Base-by-base conservation (phyloP, 371 early-diverging fungal species). In the Mucor indicus region DNA sequence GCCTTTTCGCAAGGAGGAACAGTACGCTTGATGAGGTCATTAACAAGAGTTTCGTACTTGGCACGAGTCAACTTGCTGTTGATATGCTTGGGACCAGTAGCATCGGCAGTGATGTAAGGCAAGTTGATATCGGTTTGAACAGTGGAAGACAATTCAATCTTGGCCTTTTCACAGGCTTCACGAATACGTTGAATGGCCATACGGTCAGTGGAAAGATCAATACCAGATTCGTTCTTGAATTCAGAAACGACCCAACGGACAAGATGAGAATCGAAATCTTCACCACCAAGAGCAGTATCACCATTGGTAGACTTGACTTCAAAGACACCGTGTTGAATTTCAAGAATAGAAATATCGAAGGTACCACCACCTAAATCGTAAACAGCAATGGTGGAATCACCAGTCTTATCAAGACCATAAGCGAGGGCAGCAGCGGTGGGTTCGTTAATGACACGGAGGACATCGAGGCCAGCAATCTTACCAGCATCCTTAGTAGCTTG, bases 401-500 rank as follows among this genome's bases (percentile, higher is more conserved):
- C 75, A 36, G 64, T 61, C 70, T 77, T 83, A 74, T 89, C 89
- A 42, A 91, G 70, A 53, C 91, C 94, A 78, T 93, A 93, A 42
- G 95, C 93, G 57, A 93, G 89, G 54, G 97, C 98, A 44, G 98
- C 98, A n/a, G 98, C 98, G 13, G 96, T 96, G 31, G 98, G 96
- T 71, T 97, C 98, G 74, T 96, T 98, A 67, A 98, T 93, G 38
- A 99, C 92, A 67, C 98, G 86, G 51, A 95, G 70, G 21, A 96
- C 96, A 57, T 95, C 86, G 30, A 99, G 76, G 40, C 98, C 98
- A 23, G 98, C 93, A 64, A 96, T 92, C 35, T 80, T 77, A 54
- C 95, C 98, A 27, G 99, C 97, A 67, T 94, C 92, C 79, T 97
- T 96, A 64, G 97, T 98, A 22, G 97, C 98, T 70, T 96, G 94